Conservation (phyloP, 768 basidiomycete species). For the Boletus speciosus region DNA sequence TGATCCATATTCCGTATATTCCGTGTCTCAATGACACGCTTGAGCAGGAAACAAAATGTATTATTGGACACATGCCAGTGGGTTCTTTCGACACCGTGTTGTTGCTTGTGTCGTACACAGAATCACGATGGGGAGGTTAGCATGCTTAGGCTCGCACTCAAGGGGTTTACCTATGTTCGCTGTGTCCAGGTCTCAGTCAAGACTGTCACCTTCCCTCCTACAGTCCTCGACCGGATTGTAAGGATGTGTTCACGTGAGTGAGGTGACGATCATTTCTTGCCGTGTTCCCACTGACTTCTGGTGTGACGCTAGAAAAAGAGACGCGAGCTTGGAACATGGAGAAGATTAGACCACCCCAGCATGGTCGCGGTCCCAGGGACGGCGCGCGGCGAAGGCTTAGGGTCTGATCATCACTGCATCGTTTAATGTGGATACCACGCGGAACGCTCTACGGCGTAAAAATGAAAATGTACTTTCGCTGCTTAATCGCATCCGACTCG, state of each 20-base stretch:
- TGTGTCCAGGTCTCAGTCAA: constrained; percentile 7
- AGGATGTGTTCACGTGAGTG: neutral
- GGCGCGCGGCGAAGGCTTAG: neutral
- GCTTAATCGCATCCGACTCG: neutral
- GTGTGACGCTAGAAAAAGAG: neutral
- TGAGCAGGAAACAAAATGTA: neutral
- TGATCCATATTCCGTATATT: no score
- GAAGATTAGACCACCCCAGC: constrained; percentile 1
- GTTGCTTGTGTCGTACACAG: neutral
- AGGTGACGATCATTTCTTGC: neutral
- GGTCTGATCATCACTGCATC: neutral
- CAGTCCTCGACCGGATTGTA: neutral
- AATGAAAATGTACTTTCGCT: neutral
- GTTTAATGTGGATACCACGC: constrained; percentile 1
- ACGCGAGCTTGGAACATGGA: constrained; percentile 9
- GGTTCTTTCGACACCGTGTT: neutral
- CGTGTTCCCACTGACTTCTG: neutral
- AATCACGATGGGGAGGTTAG: neutral
- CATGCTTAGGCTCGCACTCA: neutral
- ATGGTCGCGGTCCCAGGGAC: constrained; percentile 4
- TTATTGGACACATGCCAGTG: no score
- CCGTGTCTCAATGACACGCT: neutral
- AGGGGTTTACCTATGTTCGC: neutral
- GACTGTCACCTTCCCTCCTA: neutral
- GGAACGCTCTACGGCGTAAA: neutral